Base-by-base conservation (phyloP, 306 rosid genomes). In the Oxytropis ochrocephala region DNA sequence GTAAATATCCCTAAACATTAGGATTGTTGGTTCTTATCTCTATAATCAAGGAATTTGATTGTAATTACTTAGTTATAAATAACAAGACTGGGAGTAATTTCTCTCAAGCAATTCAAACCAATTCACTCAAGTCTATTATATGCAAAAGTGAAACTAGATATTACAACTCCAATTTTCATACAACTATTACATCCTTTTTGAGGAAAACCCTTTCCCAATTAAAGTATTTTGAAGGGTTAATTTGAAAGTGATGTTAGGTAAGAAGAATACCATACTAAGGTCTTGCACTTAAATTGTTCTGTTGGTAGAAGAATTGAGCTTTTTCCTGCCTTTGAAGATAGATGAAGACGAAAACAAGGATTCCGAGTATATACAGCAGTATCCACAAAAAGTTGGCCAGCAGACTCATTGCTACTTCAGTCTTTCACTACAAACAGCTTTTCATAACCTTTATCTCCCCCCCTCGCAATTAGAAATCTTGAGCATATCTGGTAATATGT, bases 311-410 rank as follows among this genome's bases (percentile, higher is more conserved):
- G 98, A 76, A 88, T 82, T 19, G 97, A 86, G 70, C 66, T 83
- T 75, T 90, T 93, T 70, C 98, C 98, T 24, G 98, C 97, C 85
- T 93, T 93, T 39, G 98, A 93, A 68, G 98, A 93, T 39, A 90
- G 84, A 80, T 63, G 81, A 71, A 93, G 76, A 41, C 97, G 97
- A 76, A 93, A 93, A 64, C 93, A 86, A 69, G 96, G 98, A 78
- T 93, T 93, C 80, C 98, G 84, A 46, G 96, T 38, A 85, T 93
- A 93, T 19, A 93, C 97, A 52, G 97, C 97, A 64, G 86, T 85
- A 75, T 93, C 97, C 79, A 93, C 97, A 79, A 93, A 93, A 75
- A 90, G 87, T 43, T 90, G 91, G 67, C 81, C 41, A 12, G 75
- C 54, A 53, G 85, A 65, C 70, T 80, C 88, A 21, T 56, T 52